Conservation (phyloP, 2,329 filamentous ascomycete genomes). For the Zelopaecilomyces penicillatus region DNA sequence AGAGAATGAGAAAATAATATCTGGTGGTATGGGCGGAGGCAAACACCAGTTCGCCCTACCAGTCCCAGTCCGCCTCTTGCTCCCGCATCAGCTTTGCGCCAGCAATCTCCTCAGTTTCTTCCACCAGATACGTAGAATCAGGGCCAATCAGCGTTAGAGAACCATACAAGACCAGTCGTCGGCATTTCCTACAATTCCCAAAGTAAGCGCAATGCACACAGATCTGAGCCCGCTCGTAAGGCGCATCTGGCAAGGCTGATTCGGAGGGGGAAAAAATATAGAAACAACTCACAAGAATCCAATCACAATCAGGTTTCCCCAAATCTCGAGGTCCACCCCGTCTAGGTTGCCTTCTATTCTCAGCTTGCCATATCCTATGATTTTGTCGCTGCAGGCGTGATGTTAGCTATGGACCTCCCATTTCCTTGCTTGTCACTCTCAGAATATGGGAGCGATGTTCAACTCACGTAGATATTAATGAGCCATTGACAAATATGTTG, state of each 20-base stretch:
- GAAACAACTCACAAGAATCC: constrained; percentile 33
- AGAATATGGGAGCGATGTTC: constrained; percentile 9
- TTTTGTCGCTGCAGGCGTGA: constrained; percentile 27
- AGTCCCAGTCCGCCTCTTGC: constrained; percentile 33
- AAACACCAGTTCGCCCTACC: constrained; percentile 12
- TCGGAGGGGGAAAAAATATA: too few relatives aligned
- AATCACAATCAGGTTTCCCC: constrained; percentile 36
- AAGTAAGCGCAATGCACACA: constrained; percentile 4
- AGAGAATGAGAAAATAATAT: not conserved
- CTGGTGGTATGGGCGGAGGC: not conserved
- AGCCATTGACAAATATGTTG: constrained; percentile 35
- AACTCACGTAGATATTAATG: constrained; percentile 26
- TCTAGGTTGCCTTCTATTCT: constrained; percentile 34
- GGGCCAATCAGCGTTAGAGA: constrained; percentile 38
- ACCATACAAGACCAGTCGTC: constrained; percentile 35
- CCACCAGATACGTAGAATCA: constrained; percentile 34
- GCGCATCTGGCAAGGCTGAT: not conserved
- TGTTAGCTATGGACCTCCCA: not conserved
- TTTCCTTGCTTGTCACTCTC: not conserved
- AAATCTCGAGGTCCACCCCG: constrained; percentile 37
- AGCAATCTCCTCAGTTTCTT: constrained; percentile 33
- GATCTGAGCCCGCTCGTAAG: not conserved
- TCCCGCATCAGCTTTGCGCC: constrained; percentile 35
- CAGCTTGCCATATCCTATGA: constrained; percentile 40
- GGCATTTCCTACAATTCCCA: constrained; percentile 28